Conservation (phyloP, 805 yeast species). For the Starmerella bacillaris region DNA sequence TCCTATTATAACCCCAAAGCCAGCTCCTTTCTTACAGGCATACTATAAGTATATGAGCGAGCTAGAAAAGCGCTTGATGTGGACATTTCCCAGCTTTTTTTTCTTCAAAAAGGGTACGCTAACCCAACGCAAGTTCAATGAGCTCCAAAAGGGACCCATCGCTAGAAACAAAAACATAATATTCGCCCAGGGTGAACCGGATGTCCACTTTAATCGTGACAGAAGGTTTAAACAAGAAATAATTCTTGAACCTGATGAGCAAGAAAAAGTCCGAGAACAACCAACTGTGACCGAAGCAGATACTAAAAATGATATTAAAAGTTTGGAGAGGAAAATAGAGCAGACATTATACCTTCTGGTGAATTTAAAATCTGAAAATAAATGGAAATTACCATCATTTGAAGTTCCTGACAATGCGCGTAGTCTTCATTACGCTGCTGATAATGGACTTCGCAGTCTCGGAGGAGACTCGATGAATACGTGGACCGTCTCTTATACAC, state of each 20-base stretch:
- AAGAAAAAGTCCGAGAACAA: conserved; percentile 50
- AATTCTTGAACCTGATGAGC: conserved; percentile 52
- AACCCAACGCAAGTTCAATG: conserved; percentile 61
- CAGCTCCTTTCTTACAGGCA: conserved; percentile 49
- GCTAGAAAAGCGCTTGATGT: conserved; percentile 77
- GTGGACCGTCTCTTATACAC: conserved; percentile 81
- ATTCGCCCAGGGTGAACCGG: conserved; percentile 73
- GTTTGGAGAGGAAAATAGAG: conserved; percentile 64
- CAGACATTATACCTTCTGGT: conserved; percentile 64
- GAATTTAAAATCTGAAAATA: conserved; percentile 9
- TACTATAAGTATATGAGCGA: conserved; percentile 73
- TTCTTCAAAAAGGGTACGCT: conserved; percentile 81
- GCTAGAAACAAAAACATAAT: conserved; percentile 56
- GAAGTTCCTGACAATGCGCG: conserved; percentile 27
- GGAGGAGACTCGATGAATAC: conserved; percentile 69
- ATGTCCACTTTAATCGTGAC: conserved; percentile 74
- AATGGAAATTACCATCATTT: conserved; percentile 79
- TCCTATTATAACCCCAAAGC: conserved; percentile 70
- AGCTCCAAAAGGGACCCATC: conserved; percentile 60
- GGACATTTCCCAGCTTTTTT: conserved; percentile 91
- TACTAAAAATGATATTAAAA: conserved; percentile 35
- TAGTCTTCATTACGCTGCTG: conserved; percentile 50
- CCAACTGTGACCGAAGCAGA: conserved; percentile 70
- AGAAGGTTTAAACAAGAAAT: conserved; percentile 65
- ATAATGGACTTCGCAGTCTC: conserved; percentile 45